phyloP scores from a whole-genome alignment of 2,329 filamentous ascomycete genomes.

The Grosmannia huntii region DNA sequence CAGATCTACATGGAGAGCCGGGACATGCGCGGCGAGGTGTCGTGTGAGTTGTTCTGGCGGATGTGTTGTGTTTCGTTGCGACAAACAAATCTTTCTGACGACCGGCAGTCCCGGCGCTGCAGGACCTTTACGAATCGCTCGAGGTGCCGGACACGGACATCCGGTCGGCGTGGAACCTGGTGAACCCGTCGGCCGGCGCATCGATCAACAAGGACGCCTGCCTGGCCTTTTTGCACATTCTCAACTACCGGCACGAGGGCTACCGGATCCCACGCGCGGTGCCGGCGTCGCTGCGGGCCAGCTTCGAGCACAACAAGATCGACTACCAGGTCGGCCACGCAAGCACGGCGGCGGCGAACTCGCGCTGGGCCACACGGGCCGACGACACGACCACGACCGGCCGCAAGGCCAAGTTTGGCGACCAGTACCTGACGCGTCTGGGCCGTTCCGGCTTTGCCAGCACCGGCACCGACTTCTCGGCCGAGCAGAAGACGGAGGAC shows the following conservation, averaged over 20 bases:
- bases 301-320: constrained; percentile 91
- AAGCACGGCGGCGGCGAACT: constrained; percentile 38
- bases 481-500: constrained; percentile 68
- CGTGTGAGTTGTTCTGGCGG: constrained; percentile 44
- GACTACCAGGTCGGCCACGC: constrained; percentile 86
- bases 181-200: constrained; percentile 75
- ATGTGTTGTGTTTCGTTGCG: neutral
- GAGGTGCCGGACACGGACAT: constrained; percentile 67
- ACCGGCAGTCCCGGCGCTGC: constrained; percentile 55
- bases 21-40: constrained; percentile 72
- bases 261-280: constrained; percentile 87
- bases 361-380: constrained; percentile 66
- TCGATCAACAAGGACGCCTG: constrained; percentile 91
- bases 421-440: constrained; percentile 85
- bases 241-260: constrained; percentile 91
- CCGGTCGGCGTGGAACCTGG: constrained; percentile 88
- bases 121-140: constrained; percentile 73
- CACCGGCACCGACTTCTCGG: constrained; percentile 79
- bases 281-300: constrained; percentile 77
- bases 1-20: constrained; percentile 92
- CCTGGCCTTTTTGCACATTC: constrained; percentile 89
- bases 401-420: constrained; percentile 92
- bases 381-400: constrained; percentile 74
- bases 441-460: constrained; percentile 73
- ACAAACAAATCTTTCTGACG: neutral